Evolutionary conservation across 2,329 filamentous ascomycete genomes (phyloP).

Genomic region (Hypoxylon sp.): DNA sequence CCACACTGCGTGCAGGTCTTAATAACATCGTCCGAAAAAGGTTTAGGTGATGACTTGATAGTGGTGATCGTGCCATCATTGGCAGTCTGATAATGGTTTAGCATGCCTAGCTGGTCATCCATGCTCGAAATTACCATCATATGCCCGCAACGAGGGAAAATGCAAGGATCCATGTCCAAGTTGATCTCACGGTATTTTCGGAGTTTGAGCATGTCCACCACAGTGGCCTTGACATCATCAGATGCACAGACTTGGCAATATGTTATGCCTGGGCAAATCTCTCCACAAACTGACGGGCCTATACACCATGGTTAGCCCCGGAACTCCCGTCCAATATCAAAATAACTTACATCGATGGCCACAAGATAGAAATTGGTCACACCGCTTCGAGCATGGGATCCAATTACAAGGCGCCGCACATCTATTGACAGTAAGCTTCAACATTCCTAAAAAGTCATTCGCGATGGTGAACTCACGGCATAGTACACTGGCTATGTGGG

Average conservation of each 20-base stretch:
- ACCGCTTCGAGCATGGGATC: conserved; percentile 38
- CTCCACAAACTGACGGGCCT: conserved; percentile 42
- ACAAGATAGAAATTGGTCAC: conserved; percentile 26
- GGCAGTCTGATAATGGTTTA: conserved; percentile 12
- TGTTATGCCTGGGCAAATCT: conserved; percentile 31
- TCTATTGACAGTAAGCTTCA: conserved; percentile 16
- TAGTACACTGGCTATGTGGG: conserved; percentile 35
- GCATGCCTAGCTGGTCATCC: conserved; percentile 29
- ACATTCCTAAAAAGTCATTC: not conserved
- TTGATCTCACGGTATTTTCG: conserved; percentile 33
- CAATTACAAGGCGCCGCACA: conserved; percentile 43
- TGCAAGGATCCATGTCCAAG: conserved; percentile 34
- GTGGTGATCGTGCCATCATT: conserved; percentile 6
- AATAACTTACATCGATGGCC: conserved; percentile 39
- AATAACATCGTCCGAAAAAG: conserved; percentile 2
- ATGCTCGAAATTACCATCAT: conserved; percentile 35
- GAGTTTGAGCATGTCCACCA: conserved; percentile 24
- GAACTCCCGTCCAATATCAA: not conserved
- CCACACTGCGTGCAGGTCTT: conserved; percentile 23
- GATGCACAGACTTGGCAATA: conserved; percentile 37
- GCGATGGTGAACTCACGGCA: conserved; percentile 32
- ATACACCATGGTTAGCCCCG: conserved; percentile 6
- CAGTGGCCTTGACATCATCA: conserved; percentile 22
- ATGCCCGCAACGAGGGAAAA: conserved; percentile 38
- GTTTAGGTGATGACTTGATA: conserved; percentile 6